phyloP scores from a whole-genome alignment of 2,329 filamentous ascomycete species.

The Orbilia blumenaviensis region DNA sequence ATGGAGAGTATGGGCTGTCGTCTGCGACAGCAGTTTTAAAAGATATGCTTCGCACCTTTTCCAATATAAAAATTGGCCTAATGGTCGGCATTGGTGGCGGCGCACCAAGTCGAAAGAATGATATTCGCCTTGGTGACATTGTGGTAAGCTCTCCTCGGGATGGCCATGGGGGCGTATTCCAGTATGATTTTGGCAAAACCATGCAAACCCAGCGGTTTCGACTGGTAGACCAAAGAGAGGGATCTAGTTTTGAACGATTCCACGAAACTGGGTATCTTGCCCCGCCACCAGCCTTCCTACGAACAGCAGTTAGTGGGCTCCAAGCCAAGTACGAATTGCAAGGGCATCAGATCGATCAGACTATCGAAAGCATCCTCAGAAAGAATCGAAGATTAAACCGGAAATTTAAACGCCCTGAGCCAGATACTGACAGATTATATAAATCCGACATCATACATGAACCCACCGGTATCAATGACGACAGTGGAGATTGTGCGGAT shows the following conservation, averaged over 20 bases:
- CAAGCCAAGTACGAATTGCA: background rate
- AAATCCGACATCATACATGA: slow-evolving; percentile 37
- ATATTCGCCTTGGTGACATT: slow-evolving; percentile 61
- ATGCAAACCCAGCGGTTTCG: slow-evolving; percentile 55
- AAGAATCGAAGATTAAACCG: background rate
- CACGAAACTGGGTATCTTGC: slow-evolving; percentile 34
- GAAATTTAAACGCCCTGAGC: slow-evolving; percentile 58
- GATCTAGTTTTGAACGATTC: background rate
- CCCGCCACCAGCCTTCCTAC: background rate
- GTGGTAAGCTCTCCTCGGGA: slow-evolving; percentile 58
- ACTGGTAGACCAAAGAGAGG: background rate
- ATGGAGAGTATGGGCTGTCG: slow-evolving; percentile 58
- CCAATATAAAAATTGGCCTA: slow-evolving; percentile 57
- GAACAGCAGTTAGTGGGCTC: background rate
- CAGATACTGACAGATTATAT: slow-evolving; percentile 59
- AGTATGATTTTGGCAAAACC: slow-evolving; percentile 59
- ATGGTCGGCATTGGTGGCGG: slow-evolving; percentile 58
- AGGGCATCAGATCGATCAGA: background rate
- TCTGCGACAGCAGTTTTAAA: slow-evolving; percentile 59
- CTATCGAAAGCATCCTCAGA: background rate
- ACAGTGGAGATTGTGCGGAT: background rate
- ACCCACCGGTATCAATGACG: background rate
- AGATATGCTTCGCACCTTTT: slow-evolving; percentile 59
- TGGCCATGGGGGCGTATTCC: slow-evolving; percentile 57
- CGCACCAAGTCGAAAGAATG: slow-evolving; percentile 56